Evolutionary conservation across 441 rosid species (phyloP).

Genomic region (Eutrema salsugineum): DNA sequence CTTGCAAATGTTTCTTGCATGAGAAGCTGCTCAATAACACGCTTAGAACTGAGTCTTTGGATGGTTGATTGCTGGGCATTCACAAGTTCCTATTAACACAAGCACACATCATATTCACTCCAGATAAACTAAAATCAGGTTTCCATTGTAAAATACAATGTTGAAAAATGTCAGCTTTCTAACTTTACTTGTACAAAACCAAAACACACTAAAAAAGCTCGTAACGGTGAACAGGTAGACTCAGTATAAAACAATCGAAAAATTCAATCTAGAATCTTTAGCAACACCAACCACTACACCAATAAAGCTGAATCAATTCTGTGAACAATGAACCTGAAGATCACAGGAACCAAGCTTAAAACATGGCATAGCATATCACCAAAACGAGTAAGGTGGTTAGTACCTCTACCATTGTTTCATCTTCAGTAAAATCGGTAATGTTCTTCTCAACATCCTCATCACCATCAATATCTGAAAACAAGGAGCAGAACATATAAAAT

Average conservation of each 20-base stretch:
- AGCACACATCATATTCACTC: slow-evolving; percentile 14
- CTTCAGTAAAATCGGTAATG: slow-evolving; percentile 34
- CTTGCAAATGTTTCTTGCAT: slow-evolving; percentile 77
- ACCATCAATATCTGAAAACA: slow-evolving; percentile 46
- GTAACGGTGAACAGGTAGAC: not conserved
- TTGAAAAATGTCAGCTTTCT: not conserved
- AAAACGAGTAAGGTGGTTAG: slow-evolving; percentile 1
- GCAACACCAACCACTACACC: not conserved
- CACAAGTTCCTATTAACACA: slow-evolving; percentile 24
- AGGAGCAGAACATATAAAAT: not conserved
- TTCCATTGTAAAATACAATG: not conserved
- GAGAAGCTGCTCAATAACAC: slow-evolving; percentile 72
- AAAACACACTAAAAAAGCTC: not conserved
- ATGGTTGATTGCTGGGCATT: slow-evolving; percentile 33
- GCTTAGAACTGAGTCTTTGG: slow-evolving; percentile 39
- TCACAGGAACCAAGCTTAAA: not conserved
- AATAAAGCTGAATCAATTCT: not conserved
- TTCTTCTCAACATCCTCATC: slow-evolving; percentile 42
- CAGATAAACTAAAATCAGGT: slow-evolving; percentile 13
- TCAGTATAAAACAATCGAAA: not conserved
- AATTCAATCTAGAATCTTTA: not conserved
- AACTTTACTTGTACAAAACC: not conserved
- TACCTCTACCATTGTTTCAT: slow-evolving; percentile 41
- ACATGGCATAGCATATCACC: not conserved
- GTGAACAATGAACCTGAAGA: not conserved